Percentiles rank a stretch among this genome's conserved stretches.
Evolutionary conservation across 164 flowering plant species (phyloP).

Genomic region (Umbilicus rupestris): DNA sequence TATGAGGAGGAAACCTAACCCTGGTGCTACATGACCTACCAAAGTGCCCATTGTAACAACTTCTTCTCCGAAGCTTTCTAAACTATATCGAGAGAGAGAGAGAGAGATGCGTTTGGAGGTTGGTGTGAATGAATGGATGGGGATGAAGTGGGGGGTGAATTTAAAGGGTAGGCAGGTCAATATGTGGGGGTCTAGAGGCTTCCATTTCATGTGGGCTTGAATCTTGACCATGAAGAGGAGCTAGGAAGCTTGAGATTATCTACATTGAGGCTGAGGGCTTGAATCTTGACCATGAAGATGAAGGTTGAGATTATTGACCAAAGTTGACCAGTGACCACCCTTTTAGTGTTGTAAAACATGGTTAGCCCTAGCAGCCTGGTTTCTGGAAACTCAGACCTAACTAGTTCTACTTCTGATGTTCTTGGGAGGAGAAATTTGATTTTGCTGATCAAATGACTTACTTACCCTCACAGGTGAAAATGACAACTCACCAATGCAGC

Average conservation of each 20-base stretch:
- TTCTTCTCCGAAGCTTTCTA: too few relatives aligned
- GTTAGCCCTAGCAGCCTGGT: background rate
- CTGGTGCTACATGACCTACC: conserved; percentile 56
- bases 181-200: conserved; percentile 11
- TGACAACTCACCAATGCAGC: too few relatives aligned
- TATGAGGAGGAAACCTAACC: conserved; percentile 44
- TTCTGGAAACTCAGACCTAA: background rate
- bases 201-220: conserved; percentile 7
- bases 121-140: background rate
- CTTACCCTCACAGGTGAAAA: too few relatives aligned
- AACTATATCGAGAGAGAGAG: background rate
- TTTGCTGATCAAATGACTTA: background rate
- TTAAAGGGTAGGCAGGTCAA: background rate
- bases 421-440: background rate
- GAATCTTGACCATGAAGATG: conserved; percentile 7
- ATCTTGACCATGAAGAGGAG: conserved; percentile 10
- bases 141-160: background rate
- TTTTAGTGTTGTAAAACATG: background rate
- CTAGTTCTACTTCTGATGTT: background rate
- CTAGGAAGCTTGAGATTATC: too few relatives aligned
- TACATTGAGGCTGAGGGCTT: too few relatives aligned
- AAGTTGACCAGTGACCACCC: background rate
- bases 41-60: conserved; percentile 52
- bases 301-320: background rate
- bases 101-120: background rate